These are phyloP conservation scores for Cinnamomum chago DNA, from an alignment of 164 flowering plant species.

Conservation along the genomic window DNA sequence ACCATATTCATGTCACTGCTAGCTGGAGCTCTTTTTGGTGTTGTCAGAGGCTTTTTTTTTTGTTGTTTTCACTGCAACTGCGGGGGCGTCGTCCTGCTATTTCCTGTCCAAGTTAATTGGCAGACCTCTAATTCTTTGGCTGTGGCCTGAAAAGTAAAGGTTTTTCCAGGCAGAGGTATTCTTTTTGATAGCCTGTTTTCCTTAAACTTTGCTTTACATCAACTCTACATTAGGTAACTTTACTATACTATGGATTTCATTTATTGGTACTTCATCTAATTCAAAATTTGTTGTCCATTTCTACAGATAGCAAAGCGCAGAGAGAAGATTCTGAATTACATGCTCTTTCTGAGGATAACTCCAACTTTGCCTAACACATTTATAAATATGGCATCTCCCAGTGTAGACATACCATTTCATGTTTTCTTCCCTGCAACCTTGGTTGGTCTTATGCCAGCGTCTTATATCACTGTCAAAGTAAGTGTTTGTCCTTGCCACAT, in stretches of 20 bases:
- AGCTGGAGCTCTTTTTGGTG: constrained; percentile 98
- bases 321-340: constrained; percentile 48
- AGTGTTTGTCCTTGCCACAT: constrained; percentile 14
- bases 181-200: neutral
- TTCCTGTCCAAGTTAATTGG: constrained; percentile 91
- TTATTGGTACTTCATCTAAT: neutral
- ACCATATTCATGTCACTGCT: constrained; percentile 96
- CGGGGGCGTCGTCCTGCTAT: constrained; percentile 91
- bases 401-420: constrained; percentile 81
- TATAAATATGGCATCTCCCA: constrained; percentile 90
- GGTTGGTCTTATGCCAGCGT: constrained; percentile 80
- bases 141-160: constrained; percentile 92
- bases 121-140: constrained; percentile 81
- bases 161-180: constrained; percentile 92
- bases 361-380: constrained; percentile 89
- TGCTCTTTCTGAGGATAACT: constrained; percentile 64
- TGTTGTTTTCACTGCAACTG: constrained; percentile 95
- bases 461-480: constrained; percentile 80
- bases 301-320: constrained; percentile 70
- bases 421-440: constrained; percentile 72
- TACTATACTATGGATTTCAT: neutral
- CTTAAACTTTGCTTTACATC: neutral
- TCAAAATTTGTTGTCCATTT: neutral
- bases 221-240: neutral
- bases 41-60: constrained; percentile 70